Evolutionary conservation across 805 yeast species (phyloP).

Genomic region (Phaffomyces thermotolerans): DNA sequence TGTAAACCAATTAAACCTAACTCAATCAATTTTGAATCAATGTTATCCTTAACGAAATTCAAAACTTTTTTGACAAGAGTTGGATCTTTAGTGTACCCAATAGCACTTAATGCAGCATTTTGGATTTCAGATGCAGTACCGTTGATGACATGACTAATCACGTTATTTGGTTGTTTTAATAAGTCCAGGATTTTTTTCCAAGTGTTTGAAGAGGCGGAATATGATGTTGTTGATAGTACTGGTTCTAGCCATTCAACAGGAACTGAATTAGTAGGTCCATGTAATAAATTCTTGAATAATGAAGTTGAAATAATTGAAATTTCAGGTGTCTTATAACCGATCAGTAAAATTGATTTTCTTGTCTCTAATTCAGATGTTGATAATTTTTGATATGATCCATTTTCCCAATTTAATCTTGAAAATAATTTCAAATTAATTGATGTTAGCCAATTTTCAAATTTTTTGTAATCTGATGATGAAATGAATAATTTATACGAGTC

Average conservation of each 20-base stretch:
- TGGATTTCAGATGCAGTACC: slow-evolving; percentile 35
- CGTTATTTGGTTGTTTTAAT: slow-evolving; percentile 42
- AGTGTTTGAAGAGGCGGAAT: slow-evolving; percentile 34
- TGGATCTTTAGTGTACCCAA: slow-evolving; percentile 41
- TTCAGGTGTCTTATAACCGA: slow-evolving; percentile 25
- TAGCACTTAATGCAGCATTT: slow-evolving; percentile 46
- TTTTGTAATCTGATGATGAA: neutral
- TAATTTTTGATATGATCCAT: slow-evolving; percentile 31
- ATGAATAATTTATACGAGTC: slow-evolving; percentile 15
- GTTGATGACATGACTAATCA: slow-evolving; percentile 28
- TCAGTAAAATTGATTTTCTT: slow-evolving; percentile 36
- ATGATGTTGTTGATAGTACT: slow-evolving; percentile 35
- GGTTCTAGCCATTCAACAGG: slow-evolving; percentile 46
- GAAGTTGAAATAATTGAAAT: slow-evolving; percentile 28
- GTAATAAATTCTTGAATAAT: slow-evolving; percentile 41
- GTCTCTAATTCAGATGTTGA: slow-evolving; percentile 34
- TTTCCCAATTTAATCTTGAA: slow-evolving; percentile 31
- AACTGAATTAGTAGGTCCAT: slow-evolving; percentile 44
- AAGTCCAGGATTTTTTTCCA: slow-evolving; percentile 54
- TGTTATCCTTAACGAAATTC: slow-evolving; percentile 49
- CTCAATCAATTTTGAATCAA: slow-evolving; percentile 49
- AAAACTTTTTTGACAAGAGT: slow-evolving; percentile 46
- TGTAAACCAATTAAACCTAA: slow-evolving; percentile 49
- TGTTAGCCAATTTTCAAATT: slow-evolving; percentile 13
- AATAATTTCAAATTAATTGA: slow-evolving; percentile 16